Evolutionary conservation across 768 basidiomycete genomes (phyloP).

Genomic region (Suillus americanus): DNA sequence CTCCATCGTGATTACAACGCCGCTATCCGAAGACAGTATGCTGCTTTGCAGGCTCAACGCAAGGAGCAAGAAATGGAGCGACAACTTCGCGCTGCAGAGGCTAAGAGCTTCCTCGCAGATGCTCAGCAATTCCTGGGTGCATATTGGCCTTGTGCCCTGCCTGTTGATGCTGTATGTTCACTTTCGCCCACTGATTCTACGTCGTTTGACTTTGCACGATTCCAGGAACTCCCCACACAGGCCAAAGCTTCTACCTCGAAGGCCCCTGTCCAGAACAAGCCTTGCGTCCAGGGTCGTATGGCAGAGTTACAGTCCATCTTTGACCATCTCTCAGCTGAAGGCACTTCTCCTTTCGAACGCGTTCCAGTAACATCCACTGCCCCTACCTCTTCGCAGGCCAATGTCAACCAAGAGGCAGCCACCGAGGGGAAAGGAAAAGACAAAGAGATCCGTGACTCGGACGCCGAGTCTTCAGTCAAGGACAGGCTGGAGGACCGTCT

Average conservation of each 20-base stretch:
- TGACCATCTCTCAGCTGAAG: background rate
- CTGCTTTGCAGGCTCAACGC: background rate
- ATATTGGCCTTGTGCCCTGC: background rate
- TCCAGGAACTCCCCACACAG: background rate
- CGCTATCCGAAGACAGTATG: background rate
- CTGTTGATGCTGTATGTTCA: conserved; percentile 4
- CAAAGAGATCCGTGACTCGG: conserved; percentile 21
- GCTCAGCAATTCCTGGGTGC: background rate
- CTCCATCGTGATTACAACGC: background rate
- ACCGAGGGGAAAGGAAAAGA: conserved; percentile 37
- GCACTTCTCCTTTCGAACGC: background rate
- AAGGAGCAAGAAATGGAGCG: background rate
- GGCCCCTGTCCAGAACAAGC: background rate
- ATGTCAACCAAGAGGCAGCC: background rate
- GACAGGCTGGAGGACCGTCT: conserved; percentile 6
- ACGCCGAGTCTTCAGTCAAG: background rate
- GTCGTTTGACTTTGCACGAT: background rate
- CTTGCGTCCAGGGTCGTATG: background rate
- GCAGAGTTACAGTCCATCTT: conserved; percentile 4
- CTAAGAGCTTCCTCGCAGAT: background rate
- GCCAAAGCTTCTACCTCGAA: background rate
- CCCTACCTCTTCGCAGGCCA: background rate
- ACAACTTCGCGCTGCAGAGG: background rate
- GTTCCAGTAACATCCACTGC: conserved; percentile 5
- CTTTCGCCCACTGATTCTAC: background rate